Conservation (phyloP, 257 asterid species). For the Nicotiana obtusifolia region DNA sequence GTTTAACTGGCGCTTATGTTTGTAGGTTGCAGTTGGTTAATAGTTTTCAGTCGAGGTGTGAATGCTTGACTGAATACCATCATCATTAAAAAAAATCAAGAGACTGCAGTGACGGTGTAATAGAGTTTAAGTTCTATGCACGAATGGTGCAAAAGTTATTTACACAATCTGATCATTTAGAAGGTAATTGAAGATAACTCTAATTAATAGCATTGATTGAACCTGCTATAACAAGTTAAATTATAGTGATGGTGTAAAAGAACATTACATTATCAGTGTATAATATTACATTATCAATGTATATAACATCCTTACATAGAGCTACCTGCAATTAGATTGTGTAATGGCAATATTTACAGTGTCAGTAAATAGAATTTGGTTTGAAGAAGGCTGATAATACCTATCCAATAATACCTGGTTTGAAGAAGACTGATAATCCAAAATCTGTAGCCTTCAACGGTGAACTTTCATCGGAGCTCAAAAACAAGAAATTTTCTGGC, state of each 20-base stretch:
- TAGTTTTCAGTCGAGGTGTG: neutral
- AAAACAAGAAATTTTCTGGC: slow-evolving; percentile 74
- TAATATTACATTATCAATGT: too few species aligned
- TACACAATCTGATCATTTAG: too few species aligned
- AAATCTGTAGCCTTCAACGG: slow-evolving; percentile 86
- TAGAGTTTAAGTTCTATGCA: too few species aligned
- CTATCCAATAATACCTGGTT: slow-evolving; percentile 43
- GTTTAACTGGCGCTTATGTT: neutral
- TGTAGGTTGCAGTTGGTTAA: neutral
- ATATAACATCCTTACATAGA: too few species aligned
- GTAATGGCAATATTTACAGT: too few species aligned
- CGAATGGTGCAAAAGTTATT: too few species aligned
- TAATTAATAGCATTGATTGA: too few species aligned
- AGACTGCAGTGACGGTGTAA: neutral
- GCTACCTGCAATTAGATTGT: too few species aligned
- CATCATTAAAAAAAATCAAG: neutral
- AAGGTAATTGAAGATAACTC: too few species aligned
- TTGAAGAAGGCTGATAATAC: slow-evolving; percentile 49
- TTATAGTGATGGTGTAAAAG: too few species aligned
- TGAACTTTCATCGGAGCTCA: slow-evolving; percentile 51
- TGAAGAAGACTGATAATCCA: slow-evolving; percentile 68
- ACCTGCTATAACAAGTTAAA: too few species aligned
- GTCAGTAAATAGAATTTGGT: slow-evolving; percentile 11
- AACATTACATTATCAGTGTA: too few species aligned
- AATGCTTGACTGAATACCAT: neutral